These are phyloP conservation scores for Aspergillus haitiensis DNA, from an alignment of 495 filamentous ascomycete species.

Conservation along the genomic window DNA sequence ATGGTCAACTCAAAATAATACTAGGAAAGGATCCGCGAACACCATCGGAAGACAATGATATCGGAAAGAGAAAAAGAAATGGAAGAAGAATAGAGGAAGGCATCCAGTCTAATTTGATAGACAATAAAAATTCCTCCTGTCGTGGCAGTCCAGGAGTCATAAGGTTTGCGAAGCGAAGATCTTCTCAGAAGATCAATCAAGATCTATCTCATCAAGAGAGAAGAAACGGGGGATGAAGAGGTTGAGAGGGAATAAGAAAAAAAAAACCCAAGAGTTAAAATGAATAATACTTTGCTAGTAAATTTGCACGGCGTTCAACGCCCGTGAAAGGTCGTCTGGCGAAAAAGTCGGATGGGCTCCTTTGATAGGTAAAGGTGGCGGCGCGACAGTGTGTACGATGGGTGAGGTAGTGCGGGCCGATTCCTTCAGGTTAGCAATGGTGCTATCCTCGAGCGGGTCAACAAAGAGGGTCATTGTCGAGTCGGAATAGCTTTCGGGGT, in stretches of 20 bases:
- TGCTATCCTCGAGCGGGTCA: slow-evolving; percentile 32
- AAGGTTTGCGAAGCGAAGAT: slow-evolving; percentile 13
- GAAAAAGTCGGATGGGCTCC: slow-evolving; percentile 38
- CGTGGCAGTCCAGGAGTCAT: slow-evolving; percentile 8
- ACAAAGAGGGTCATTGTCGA: slow-evolving; percentile 44
- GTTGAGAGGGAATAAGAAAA: background rate
- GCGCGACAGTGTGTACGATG: slow-evolving; percentile 34
- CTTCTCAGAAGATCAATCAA: slow-evolving; percentile 20
- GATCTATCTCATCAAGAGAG: slow-evolving; percentile 1
- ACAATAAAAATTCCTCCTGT: slow-evolving; percentile 4
- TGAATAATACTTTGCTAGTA: slow-evolving; percentile 26
- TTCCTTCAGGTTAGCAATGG: slow-evolving; percentile 40
- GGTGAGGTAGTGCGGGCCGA: slow-evolving; percentile 39
- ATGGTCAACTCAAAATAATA: background rate
- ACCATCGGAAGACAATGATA: background rate
- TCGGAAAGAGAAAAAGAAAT: slow-evolving; percentile 2
- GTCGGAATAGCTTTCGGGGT: slow-evolving; percentile 40
- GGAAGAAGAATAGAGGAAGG: background rate
- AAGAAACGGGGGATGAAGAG: too few species aligned
- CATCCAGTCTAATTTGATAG: background rate
- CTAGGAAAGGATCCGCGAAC: slow-evolving; percentile 2
- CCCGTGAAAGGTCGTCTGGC: slow-evolving; percentile 44
- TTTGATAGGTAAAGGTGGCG: slow-evolving; percentile 31
- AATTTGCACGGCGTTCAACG: slow-evolving; percentile 46
- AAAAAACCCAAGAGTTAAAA: background rate